These are phyloP conservation scores for Aspergillus intermedius DNA, from an alignment of 2,329 filamentous ascomycete species.

Conservation along the genomic window DNA sequence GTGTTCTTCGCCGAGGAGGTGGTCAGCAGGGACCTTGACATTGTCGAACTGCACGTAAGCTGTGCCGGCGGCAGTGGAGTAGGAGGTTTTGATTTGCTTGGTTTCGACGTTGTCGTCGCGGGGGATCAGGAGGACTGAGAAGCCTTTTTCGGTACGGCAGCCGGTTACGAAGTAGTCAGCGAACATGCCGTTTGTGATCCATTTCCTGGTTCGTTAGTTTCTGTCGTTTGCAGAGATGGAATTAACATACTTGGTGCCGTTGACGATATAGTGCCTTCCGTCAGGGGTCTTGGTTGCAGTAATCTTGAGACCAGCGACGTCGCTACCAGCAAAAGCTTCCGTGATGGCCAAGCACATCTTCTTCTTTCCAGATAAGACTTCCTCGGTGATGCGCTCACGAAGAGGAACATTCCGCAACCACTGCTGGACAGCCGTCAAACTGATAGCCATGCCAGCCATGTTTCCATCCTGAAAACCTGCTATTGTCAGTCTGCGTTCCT, in stretches of 20 bases:
- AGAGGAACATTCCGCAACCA: constrained; percentile 64
- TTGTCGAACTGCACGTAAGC: constrained; percentile 78
- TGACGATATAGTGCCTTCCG: constrained; percentile 62
- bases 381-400: constrained; percentile 60
- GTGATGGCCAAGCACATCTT: constrained; percentile 85
- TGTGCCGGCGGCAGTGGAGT: constrained; percentile 72
- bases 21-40: constrained; percentile 73
- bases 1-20: constrained; percentile 74
- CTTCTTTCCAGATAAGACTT: constrained; percentile 73
- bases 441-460: constrained; percentile 80
- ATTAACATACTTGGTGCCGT: constrained; percentile 31
- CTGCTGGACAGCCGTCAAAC: constrained; percentile 71
- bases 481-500: neutral
- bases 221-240: neutral
- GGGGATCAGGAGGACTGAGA: constrained; percentile 70
- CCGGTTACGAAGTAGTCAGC: constrained; percentile 78
- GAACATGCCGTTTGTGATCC: constrained; percentile 78
- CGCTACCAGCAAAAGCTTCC: constrained; percentile 78
- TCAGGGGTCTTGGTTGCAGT: constrained; percentile 71
- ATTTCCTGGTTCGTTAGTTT: constrained; percentile 57
- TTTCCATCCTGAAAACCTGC: constrained; percentile 74
- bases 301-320: constrained; percentile 72
- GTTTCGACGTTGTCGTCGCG: constrained; percentile 63
- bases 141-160: constrained; percentile 70
- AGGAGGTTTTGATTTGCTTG: constrained; percentile 58